phyloP scores from a whole-genome alignment of 805 yeast genomes.

The Schwanniomyces sp. region DNA sequence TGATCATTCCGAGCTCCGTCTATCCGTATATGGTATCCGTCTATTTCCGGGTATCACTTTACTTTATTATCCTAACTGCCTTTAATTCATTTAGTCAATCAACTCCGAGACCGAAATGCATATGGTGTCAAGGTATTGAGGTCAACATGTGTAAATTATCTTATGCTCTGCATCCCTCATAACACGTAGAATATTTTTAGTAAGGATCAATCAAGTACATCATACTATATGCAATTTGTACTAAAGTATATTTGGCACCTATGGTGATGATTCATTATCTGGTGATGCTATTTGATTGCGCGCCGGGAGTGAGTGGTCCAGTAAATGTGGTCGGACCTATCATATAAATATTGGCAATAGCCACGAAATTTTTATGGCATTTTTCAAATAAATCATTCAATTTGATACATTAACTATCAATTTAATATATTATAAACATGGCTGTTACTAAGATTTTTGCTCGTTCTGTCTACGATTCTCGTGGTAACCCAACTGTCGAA shows the following conservation, averaged over 20 bases:
- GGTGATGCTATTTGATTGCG: constrained; percentile 1
- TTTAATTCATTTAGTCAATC: background rate
- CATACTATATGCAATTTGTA: too few relatives aligned
- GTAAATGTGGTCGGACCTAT: constrained; percentile 1
- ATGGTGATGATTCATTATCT: background rate
- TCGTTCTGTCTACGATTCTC: constrained; percentile 98
- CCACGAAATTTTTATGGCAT: background rate
- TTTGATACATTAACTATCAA: background rate
- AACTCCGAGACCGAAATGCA: background rate
- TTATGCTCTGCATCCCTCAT: too few relatives aligned
- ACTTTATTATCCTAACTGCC: background rate
- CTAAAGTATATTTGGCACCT: background rate
- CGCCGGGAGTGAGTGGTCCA: constrained; percentile 28
- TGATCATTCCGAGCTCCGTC: background rate
- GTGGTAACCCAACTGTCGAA: constrained; percentile 99
- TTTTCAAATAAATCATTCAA: background rate
- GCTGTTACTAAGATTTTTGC: constrained; percentile 86
- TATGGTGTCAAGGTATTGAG: background rate
- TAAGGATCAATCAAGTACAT: too few relatives aligned
- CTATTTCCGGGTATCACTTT: background rate
- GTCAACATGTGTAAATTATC: too few relatives aligned
- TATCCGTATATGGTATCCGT: background rate
- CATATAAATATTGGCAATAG: constrained; percentile 4
- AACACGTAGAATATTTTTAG: too few relatives aligned
- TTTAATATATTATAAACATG: constrained; percentile 45